phyloP scores from a whole-genome alignment of 176 grass and related monocot species.

The Oryza rufipogon region DNA sequence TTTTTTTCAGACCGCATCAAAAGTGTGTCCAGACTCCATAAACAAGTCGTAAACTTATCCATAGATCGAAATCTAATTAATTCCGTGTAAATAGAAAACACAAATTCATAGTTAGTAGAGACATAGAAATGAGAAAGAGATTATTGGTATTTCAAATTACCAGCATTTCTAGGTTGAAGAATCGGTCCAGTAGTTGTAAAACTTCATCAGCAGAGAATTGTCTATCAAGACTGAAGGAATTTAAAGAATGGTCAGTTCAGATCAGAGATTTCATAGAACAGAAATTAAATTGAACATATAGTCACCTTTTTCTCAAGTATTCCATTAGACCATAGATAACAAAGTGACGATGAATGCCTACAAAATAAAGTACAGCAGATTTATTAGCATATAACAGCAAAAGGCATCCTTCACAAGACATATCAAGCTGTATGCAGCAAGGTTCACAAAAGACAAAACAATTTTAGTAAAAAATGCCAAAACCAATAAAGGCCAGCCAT shows the following conservation, averaged over 20 bases:
- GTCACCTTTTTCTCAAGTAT: conserved; percentile 72
- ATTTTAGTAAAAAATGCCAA: neutral
- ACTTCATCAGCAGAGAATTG: conserved; percentile 84
- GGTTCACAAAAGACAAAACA: neutral
- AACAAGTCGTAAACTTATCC: neutral
- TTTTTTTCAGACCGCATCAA: conserved; percentile 7
- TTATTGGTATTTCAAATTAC: conserved; percentile 43
- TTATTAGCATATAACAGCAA: conserved; percentile 26
- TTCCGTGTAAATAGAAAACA: neutral
- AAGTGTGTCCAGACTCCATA: neutral
- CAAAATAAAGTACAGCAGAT: conserved; percentile 15
- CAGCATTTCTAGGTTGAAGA: conserved; percentile 98
- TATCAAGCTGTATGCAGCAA: neutral
- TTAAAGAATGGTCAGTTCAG: conserved; percentile 15
- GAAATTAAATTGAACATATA: neutral
- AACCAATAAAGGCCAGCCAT: neutral
- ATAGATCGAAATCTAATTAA: neutral
- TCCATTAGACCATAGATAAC: conserved; percentile 91
- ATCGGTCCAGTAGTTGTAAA: conserved; percentile 79
- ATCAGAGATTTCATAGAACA: neutral
- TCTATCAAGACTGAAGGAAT: conserved; percentile 67
- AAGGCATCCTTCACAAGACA: neutral
- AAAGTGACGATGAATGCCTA: conserved; percentile 92
- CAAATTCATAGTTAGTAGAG: neutral
- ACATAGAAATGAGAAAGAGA: neutral